phyloP scores from a whole-genome alignment of 2,329 filamentous ascomycete genomes.

The Beauveria caledonica region DNA sequence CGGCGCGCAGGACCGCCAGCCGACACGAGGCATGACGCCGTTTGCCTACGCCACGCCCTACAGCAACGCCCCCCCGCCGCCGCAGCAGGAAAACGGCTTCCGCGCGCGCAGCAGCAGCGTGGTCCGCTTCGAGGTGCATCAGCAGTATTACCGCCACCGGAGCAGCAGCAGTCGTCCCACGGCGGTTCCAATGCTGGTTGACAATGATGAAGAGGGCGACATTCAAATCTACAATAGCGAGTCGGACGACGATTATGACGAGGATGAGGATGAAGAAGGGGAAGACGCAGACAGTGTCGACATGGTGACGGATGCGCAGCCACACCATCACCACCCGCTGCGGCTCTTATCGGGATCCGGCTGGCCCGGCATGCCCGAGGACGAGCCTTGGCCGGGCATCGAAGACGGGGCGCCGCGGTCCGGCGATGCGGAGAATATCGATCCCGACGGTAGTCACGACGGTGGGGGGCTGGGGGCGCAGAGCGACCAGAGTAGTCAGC shows the following conservation, averaged over 20 bases:
- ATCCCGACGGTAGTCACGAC: slow-evolving; percentile 26
- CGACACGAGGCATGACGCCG: slow-evolving; percentile 41
- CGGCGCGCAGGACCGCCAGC: slow-evolving; percentile 24
- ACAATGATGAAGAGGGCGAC: slow-evolving; percentile 19
- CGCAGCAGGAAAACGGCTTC: slow-evolving; percentile 28
- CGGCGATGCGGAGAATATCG: slow-evolving; percentile 41
- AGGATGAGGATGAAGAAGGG: slow-evolving; percentile 14
- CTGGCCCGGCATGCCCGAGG: slow-evolving; percentile 33
- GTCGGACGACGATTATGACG: slow-evolving; percentile 27
- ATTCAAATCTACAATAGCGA: slow-evolving; percentile 29
- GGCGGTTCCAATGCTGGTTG: neutral
- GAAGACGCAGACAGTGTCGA: slow-evolving; percentile 20
- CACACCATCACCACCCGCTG: slow-evolving; percentile 13
- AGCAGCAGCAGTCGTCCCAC: slow-evolving; percentile 23
- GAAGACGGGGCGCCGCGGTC: slow-evolving; percentile 32
- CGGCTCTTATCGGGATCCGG: slow-evolving; percentile 22
- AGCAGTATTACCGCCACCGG: slow-evolving; percentile 30
- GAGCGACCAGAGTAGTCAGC: slow-evolving; percentile 39
- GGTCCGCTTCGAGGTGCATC: slow-evolving; percentile 20
- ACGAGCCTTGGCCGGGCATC: slow-evolving; percentile 49
- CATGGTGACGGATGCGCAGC: slow-evolving; percentile 18
- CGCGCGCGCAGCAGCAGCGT: slow-evolving; percentile 22
- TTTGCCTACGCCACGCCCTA: slow-evolving; percentile 70
- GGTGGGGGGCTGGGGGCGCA: slow-evolving; percentile 22
- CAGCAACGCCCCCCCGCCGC: slow-evolving; percentile 46